Evolutionary conservation across 192 early-diverging fungal species (phyloP).

Genomic region (Powellomyces hirtus): DNA sequence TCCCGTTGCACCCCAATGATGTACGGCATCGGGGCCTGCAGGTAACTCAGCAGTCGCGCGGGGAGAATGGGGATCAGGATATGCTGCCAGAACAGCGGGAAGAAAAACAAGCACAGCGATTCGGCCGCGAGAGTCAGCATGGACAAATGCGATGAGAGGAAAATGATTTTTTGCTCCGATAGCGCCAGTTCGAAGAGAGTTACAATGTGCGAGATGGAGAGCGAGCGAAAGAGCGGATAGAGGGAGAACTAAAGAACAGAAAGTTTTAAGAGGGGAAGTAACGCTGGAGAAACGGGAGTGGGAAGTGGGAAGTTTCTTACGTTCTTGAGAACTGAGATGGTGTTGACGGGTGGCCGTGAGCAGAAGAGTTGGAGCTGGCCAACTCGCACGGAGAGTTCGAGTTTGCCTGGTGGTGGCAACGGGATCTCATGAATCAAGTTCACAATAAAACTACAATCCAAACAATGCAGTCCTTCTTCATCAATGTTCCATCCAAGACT

Average conservation of each 20-base stretch:
- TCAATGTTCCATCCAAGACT: no score
- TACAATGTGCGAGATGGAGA: slow-evolving; percentile 64
- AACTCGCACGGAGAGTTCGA: slow-evolving; percentile 70
- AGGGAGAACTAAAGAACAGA: slow-evolving; percentile 62
- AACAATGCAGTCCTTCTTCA: background rate
- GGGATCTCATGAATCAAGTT: slow-evolving; percentile 74
- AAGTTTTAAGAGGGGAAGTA: background rate
- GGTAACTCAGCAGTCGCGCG: slow-evolving; percentile 53
- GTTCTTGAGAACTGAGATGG: slow-evolving; percentile 71
- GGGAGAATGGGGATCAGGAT: slow-evolving; percentile 77
- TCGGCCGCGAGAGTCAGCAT: slow-evolving; percentile 73
- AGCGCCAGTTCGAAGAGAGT: slow-evolving; percentile 71
- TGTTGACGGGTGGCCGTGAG: slow-evolving; percentile 73
- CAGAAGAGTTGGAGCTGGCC: slow-evolving; percentile 60
- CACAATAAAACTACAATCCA: slow-evolving; percentile 47
- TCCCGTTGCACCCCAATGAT: slow-evolving; percentile 70
- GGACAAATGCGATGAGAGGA: slow-evolving; percentile 61
- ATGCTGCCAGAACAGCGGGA: slow-evolving; percentile 76
- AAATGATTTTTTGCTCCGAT: slow-evolving; percentile 69
- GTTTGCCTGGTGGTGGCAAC: slow-evolving; percentile 75
- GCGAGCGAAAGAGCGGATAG: slow-evolving; percentile 68
- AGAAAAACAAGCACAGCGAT: slow-evolving; percentile 60
- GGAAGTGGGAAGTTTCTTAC: slow-evolving; percentile 40
- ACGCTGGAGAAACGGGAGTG: background rate
- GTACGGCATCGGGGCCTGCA: slow-evolving; percentile 77